Evolutionary conservation across 2,329 filamentous ascomycete genomes (phyloP).

Genomic region (Penicillium sp.): DNA sequence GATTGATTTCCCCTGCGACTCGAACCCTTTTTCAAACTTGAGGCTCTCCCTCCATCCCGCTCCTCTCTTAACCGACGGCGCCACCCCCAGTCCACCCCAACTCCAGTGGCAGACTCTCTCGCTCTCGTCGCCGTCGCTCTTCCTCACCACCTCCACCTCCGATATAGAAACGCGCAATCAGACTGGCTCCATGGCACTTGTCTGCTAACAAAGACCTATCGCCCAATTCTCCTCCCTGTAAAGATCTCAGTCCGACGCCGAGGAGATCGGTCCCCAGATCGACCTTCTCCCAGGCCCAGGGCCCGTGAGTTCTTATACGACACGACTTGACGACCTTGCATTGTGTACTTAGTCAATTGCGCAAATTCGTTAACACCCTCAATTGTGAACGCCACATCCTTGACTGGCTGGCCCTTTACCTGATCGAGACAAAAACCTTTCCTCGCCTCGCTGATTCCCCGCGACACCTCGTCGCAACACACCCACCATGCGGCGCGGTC

Average conservation of each 20-base stretch:
- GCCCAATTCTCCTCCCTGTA: not conserved
- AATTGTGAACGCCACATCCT: not conserved
- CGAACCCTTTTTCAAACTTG: not conserved
- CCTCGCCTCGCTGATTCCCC: not conserved
- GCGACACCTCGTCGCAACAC: not conserved
- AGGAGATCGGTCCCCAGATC: not conserved
- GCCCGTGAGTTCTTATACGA: not conserved
- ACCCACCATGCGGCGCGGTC: slow-evolving; percentile 59
- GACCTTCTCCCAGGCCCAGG: not conserved
- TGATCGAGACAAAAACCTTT: not conserved
- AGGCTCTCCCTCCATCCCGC: not conserved
- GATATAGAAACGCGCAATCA: not conserved
- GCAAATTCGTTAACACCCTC: not conserved
- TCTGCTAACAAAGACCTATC: not conserved
- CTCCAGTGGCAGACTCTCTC: not conserved
- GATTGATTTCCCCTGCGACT: not conserved
- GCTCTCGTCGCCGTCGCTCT: not conserved
- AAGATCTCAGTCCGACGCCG: not conserved
- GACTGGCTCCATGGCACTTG: not conserved
- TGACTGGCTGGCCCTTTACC: not conserved
- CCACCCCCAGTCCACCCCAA: not conserved
- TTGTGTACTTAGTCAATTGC: not conserved
- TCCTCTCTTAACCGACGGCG: not conserved
- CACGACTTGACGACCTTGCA: not conserved
- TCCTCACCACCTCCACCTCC: not conserved